phyloP scores from a whole-genome alignment of 2,329 filamentous ascomycete species.

The Camillea tinctor region DNA sequence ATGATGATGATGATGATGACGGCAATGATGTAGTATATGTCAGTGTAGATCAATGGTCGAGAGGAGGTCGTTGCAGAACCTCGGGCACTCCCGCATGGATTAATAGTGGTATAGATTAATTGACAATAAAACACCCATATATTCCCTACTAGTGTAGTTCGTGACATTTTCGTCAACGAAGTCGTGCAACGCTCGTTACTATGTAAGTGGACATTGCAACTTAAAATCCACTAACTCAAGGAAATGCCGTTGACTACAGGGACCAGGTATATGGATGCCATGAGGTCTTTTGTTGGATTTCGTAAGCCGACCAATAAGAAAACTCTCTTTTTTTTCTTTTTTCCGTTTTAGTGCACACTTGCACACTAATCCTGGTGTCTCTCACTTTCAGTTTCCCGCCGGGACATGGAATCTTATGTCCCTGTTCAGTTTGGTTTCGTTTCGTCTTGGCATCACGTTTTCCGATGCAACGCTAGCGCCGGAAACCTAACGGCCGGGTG shows the following conservation, averaged over 20 bases:
- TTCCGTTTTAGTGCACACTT: background rate
- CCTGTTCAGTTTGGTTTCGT: background rate
- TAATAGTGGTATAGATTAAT: background rate
- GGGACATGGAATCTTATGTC: background rate
- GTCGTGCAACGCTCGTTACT: background rate
- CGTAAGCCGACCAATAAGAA: constrained; percentile 3
- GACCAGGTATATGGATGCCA: background rate
- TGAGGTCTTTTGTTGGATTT: background rate
- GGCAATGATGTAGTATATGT: too few species aligned
- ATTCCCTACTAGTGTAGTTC: background rate
- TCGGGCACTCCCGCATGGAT: background rate
- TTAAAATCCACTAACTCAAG: background rate
- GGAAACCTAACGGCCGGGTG: background rate
- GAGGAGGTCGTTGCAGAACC: background rate
- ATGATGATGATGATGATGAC: too few species aligned
- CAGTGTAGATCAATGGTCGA: background rate
- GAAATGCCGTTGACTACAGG: background rate
- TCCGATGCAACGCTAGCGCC: background rate
- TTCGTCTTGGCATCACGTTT: background rate
- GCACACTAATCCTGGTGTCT: too few species aligned
- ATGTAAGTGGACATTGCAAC: background rate
- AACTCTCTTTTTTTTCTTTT: background rate
- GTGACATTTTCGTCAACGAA: background rate
- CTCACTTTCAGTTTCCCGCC: background rate
- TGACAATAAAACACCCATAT: background rate